These are phyloP conservation scores for Neurospora tetraspora DNA, from an alignment of 495 filamentous ascomycete genomes.

Conservation along the genomic window DNA sequence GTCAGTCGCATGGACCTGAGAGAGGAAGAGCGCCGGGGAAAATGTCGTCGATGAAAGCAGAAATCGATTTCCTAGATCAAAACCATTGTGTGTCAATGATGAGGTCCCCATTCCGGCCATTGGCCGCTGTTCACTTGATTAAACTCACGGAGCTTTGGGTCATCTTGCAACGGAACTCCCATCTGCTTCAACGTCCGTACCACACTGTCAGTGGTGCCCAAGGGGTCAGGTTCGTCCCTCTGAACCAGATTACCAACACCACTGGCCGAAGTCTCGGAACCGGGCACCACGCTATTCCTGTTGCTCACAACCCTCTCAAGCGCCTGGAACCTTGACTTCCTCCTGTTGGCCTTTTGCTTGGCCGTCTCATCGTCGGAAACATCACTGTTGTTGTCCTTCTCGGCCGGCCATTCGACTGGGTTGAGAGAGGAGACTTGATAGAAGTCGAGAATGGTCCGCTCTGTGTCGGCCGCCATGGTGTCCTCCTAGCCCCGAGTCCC, in stretches of 20 bases:
- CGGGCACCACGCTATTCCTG: constrained; percentile 52
- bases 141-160: constrained; percentile 60
- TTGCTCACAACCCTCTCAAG: constrained; percentile 65
- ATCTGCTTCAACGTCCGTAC: constrained; percentile 63
- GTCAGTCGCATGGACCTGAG: constrained; percentile 76
- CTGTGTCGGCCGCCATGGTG: constrained; percentile 35
- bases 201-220: constrained; percentile 77
- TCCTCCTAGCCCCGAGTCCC: neutral
- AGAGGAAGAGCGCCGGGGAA: constrained; percentile 81
- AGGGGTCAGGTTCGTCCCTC: constrained; percentile 82
- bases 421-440: constrained; percentile 76
- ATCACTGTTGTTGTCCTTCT: constrained; percentile 62
- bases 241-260: constrained; percentile 67
- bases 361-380: constrained; percentile 52
- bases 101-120: neutral
- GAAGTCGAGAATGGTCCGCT: constrained; percentile 72
- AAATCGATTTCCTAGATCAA: constrained; percentile 66
- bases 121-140: too few species aligned
- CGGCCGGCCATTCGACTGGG: constrained; percentile 77
- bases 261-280: constrained; percentile 56
- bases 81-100: neutral
- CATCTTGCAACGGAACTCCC: constrained; percentile 78
- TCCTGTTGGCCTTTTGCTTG: constrained; percentile 43
- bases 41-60: constrained; percentile 92
- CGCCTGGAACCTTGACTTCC: constrained; percentile 73